A percentile compares a stretch with the other conserved stretches of the same genome.
These are phyloP conservation scores for Magnaporthiopsis poae DNA, from an alignment of 2,329 filamentous ascomycete genomes.

Conservation along the genomic window DNA sequence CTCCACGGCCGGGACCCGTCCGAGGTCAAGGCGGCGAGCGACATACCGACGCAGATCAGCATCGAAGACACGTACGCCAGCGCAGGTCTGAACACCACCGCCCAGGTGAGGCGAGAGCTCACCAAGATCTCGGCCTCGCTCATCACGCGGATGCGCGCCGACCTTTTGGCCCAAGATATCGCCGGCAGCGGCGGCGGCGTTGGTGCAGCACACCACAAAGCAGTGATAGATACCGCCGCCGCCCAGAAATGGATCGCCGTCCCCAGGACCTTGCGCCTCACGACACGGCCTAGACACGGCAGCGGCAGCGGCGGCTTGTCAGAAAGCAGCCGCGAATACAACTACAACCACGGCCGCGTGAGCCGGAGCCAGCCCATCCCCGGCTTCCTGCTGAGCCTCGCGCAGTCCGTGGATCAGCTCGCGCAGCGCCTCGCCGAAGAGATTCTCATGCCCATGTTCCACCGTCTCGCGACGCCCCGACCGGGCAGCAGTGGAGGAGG, in stretches of 20 bases:
- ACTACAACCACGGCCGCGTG: slow-evolving; percentile 61
- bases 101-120: slow-evolving; percentile 59
- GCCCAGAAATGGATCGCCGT: slow-evolving; percentile 58
- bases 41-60: slow-evolving; percentile 76
- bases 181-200: background rate
- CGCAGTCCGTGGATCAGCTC: slow-evolving; percentile 18
- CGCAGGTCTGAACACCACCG: slow-evolving; percentile 53
- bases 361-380: slow-evolving; percentile 57
- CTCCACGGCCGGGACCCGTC: slow-evolving; percentile 71
- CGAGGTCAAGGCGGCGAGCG: slow-evolving; percentile 61
- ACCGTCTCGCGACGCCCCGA: slow-evolving; percentile 29
- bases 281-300: slow-evolving; percentile 49
- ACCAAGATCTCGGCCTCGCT: slow-evolving; percentile 59
- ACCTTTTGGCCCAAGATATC: slow-evolving; percentile 47
- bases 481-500: slow-evolving; percentile 31
- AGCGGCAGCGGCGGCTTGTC: background rate
- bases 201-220: too few relatives aligned
- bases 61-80: slow-evolving; percentile 83
- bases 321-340: slow-evolving; percentile 29
- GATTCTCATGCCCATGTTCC: slow-evolving; percentile 9
- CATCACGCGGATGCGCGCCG: slow-evolving; percentile 66
- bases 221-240: background rate
- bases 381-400: slow-evolving; percentile 55
- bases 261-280: slow-evolving; percentile 72
- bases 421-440: slow-evolving; percentile 15